A percentile compares a stretch with the other conserved stretches of the same genome.
Evolutionary conservation across 257 asterid species (phyloP).

Genomic region (Solanum rostratum): DNA sequence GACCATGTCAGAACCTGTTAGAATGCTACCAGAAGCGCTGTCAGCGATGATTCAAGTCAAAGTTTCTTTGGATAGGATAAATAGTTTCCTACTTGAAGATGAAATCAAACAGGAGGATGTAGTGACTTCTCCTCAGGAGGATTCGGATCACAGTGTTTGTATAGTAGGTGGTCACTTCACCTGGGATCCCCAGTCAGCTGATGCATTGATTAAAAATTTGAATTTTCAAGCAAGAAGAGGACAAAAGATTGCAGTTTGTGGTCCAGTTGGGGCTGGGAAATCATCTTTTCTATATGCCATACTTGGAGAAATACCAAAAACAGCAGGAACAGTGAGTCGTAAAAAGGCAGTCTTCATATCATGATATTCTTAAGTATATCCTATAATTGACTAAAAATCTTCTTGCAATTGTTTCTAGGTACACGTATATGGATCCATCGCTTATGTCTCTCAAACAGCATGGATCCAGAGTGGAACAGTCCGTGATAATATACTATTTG

Average conservation of each 20-base stretch:
- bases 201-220: conserved; percentile 19
- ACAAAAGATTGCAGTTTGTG: conserved; percentile 61
- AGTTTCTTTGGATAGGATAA: conserved; percentile 60
- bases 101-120: conserved; percentile 33
- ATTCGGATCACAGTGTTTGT: conserved; percentile 7
- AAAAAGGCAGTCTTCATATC: background rate
- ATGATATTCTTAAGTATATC: background rate
- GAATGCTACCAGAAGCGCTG: conserved; percentile 50
- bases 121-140: background rate
- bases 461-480: conserved; percentile 85
- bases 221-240: conserved; percentile 27
- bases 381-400: background rate
- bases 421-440: conserved; percentile 44
- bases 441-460: conserved; percentile 69
- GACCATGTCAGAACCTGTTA: conserved; percentile 58
- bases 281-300: conserved; percentile 58
- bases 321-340: conserved; percentile 51
- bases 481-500: conserved; percentile 62
- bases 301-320: conserved; percentile 57
- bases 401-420: conserved; percentile 23
- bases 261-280: conserved; percentile 72
- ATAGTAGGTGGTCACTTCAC: conserved; percentile 38
- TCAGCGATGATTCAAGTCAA: conserved; percentile 51
- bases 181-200: conserved; percentile 40
- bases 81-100: conserved; percentile 48